Percentiles rank a stretch among this genome's conserved stretches.
These are phyloP conservation scores for Knufia petricola DNA, from an alignment of 2,329 filamentous ascomycete species.

Conservation along the genomic window DNA sequence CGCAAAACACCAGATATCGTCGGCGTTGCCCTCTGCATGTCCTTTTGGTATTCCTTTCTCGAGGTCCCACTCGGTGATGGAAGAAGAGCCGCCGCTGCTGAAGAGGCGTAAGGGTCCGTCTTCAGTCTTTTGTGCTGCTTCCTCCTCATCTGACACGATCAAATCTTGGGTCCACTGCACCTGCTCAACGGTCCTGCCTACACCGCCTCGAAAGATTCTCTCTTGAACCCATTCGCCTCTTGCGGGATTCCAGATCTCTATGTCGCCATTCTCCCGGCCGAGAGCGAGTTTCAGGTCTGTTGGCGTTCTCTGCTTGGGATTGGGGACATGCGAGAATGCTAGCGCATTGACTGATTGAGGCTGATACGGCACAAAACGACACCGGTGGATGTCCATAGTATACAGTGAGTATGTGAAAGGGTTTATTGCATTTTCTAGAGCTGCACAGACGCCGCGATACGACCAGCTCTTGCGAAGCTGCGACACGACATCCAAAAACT, in stretches of 20 bases:
- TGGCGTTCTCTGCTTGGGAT: conserved; percentile 43
- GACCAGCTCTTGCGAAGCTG: background rate
- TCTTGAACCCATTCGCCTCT: conserved; percentile 76
- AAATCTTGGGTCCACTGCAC: conserved; percentile 86
- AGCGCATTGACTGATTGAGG: conserved; percentile 88
- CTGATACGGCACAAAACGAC: conserved; percentile 88
- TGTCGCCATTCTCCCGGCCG: conserved; percentile 86
- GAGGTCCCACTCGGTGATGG: conserved; percentile 91
- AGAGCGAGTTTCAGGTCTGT: conserved; percentile 66
- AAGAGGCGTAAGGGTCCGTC: conserved; percentile 76
- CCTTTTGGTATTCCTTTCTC: conserved; percentile 65
- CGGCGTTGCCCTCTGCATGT: conserved; percentile 83
- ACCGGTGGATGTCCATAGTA: conserved; percentile 89
- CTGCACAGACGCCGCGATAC: background rate
- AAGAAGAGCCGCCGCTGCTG: conserved; percentile 88
- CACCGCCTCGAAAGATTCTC: conserved; percentile 70
- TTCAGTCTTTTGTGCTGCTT: conserved; percentile 37
- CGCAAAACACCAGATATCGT: conserved; percentile 93
- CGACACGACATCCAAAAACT: background rate
- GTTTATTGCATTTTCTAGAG: background rate
- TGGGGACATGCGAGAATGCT: conserved; percentile 73
- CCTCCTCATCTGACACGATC: conserved; percentile 45
- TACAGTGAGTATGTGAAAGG: background rate
- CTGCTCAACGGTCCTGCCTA: conserved; percentile 79
- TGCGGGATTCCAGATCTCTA: conserved; percentile 93